These are phyloP conservation scores for Beverwykella pulmonaria DNA, from an alignment of 495 filamentous ascomycete genomes.

Conservation along the genomic window DNA sequence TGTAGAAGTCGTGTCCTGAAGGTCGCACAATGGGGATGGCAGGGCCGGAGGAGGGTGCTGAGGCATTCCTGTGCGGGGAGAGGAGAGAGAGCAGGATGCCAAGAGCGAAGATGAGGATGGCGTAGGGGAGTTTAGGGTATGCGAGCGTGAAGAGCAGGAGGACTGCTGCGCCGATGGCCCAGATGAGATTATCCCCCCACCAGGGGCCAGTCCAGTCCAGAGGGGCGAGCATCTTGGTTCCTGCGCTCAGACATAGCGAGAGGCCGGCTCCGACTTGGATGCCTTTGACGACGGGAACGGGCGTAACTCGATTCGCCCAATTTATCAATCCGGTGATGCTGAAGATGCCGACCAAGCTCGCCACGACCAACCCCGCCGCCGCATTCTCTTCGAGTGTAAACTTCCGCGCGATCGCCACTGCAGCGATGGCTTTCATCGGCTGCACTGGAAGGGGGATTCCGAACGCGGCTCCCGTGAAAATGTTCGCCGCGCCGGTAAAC, in stretches of 20 bases:
- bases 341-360: slow-evolving; percentile 69
- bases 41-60: not conserved
- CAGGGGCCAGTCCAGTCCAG: slow-evolving; percentile 61
- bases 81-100: slow-evolving; percentile 48
- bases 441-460: slow-evolving; percentile 86
- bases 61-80: slow-evolving; percentile 8
- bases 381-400: slow-evolving; percentile 69
- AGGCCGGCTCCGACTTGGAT: slow-evolving; percentile 92
- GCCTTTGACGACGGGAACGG: slow-evolving; percentile 84
- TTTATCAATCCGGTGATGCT: slow-evolving; percentile 73
- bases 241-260: slow-evolving; percentile 73
- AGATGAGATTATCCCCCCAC: slow-evolving; percentile 72
- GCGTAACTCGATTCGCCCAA: slow-evolving; percentile 71
- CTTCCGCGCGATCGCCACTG: slow-evolving; percentile 72
- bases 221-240: slow-evolving; percentile 61
- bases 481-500: slow-evolving; percentile 84
- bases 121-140: slow-evolving; percentile 69
- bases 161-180: slow-evolving; percentile 70
- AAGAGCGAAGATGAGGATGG: slow-evolving; percentile 67
- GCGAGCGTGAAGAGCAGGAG: slow-evolving; percentile 65
- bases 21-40: slow-evolving; percentile 35
- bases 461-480: slow-evolving; percentile 77
- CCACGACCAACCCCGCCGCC: slow-evolving; percentile 78
- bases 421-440: slow-evolving; percentile 74
- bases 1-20: slow-evolving; percentile 26